Evolutionary conservation across 768 basidiomycete species (phyloP).

Genomic region (Chalciporus pseudorubinellus): DNA sequence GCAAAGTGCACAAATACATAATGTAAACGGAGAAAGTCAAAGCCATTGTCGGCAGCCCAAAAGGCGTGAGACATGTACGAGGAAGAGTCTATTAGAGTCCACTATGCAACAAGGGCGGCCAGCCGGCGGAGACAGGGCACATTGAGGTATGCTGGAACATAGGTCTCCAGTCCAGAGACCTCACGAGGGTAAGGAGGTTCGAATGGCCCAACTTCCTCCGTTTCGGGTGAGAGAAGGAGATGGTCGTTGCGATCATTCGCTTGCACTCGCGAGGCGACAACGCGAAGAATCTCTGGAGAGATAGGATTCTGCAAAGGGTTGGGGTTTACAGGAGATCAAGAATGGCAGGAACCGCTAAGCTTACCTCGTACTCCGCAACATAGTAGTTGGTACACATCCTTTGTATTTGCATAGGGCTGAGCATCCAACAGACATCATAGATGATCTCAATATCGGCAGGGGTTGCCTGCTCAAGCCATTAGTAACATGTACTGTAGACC

Average conservation of each 20-base stretch:
- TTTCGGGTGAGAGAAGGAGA: slow-evolving; percentile 91
- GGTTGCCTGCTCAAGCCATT: slow-evolving; percentile 58
- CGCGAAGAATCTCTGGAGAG: slow-evolving; percentile 93
- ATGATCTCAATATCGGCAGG: slow-evolving; percentile 97
- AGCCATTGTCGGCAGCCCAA: slow-evolving; percentile 2
- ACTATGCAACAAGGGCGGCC: slow-evolving; percentile 79
- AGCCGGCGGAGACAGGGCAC: slow-evolving; percentile 85
- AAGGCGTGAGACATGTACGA: background rate
- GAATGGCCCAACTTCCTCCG: slow-evolving; percentile 95
- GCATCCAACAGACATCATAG: slow-evolving; percentile 99
- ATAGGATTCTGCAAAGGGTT: slow-evolving; percentile 76
- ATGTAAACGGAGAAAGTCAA: slow-evolving; percentile 12
- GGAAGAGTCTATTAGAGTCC: background rate
- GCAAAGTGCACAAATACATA: slow-evolving; percentile 17
- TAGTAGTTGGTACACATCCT: slow-evolving; percentile 99
- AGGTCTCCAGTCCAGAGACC: slow-evolving; percentile 94
- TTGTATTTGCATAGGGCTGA: slow-evolving; percentile 98
- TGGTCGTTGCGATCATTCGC: slow-evolving; percentile 98
- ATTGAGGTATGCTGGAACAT: slow-evolving; percentile 88
- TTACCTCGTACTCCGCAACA: slow-evolving; percentile 96
- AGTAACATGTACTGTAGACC: slow-evolving; percentile 6
- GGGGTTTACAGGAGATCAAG: background rate
- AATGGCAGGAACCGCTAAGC: slow-evolving; percentile 14
- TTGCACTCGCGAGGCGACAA: slow-evolving; percentile 93
- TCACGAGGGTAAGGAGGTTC: slow-evolving; percentile 93